Evolutionary conservation across 768 basidiomycete genomes (phyloP).

Genomic region (Mycena belliarum): DNA sequence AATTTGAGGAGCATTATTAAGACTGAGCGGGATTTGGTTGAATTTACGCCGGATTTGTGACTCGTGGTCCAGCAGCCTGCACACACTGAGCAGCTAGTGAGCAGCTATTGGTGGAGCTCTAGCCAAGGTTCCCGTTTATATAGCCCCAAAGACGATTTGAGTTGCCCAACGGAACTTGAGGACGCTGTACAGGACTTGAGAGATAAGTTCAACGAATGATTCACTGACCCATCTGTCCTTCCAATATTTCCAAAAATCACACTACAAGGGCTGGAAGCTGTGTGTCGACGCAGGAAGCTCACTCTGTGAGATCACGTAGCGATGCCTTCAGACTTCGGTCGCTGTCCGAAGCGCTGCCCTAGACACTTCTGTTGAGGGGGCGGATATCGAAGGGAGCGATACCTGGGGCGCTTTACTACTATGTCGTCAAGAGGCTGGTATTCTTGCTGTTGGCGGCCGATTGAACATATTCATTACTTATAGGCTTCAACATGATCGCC

Average conservation of each 20-base stretch:
- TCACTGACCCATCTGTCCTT: conserved; percentile 10
- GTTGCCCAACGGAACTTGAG: conserved; percentile 14
- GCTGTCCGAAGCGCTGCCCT: not conserved
- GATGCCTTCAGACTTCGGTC: not conserved
- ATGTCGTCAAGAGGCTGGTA: too few relatives aligned
- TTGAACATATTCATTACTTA: not conserved
- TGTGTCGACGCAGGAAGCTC: too few relatives aligned
- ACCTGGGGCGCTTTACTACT: not conserved
- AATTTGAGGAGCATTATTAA: not conserved
- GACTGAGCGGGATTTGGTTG: not conserved
- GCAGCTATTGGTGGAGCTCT: conserved; percentile 9
- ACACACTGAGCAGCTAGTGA: conserved; percentile 3
- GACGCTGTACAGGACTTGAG: not conserved
- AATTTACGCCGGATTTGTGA: conserved; percentile 5
- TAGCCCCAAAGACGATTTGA: conserved; percentile 16
- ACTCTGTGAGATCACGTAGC: conserved; percentile 1
- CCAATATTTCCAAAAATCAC: too few relatives aligned
- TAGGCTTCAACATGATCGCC: too few relatives aligned
- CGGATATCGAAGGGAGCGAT: not conserved
- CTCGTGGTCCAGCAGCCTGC: conserved; percentile 10
- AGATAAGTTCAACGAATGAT: too few relatives aligned
- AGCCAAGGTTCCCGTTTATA: conserved; percentile 16
- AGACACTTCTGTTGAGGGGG: not conserved
- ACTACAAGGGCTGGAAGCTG: too few relatives aligned
- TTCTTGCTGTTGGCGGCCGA: conserved; percentile 3